A percentile compares a stretch with the other conserved stretches of the same genome.
phyloP scores from a whole-genome alignment of 2,329 filamentous ascomycete genomes.

The Sporothrix curviconia region DNA sequence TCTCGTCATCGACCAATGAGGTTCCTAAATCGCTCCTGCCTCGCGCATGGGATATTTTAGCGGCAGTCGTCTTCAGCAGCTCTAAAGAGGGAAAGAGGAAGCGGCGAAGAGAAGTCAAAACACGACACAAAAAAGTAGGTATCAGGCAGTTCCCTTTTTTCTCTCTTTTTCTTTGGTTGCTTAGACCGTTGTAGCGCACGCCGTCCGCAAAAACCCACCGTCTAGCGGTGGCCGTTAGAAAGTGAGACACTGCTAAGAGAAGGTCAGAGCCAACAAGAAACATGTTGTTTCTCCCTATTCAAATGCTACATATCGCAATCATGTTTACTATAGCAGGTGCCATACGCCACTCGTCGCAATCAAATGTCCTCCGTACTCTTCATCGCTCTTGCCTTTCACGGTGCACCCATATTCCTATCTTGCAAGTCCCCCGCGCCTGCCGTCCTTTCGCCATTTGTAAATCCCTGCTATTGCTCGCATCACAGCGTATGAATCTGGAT shows the following conservation, averaged over 20 bases:
- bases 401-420: no score
- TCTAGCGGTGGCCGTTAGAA: background rate
- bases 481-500: background rate
- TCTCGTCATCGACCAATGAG: background rate
- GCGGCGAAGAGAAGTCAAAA: background rate
- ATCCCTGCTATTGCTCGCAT: background rate
- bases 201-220: background rate
- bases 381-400: no score
- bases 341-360: no score
- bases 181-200: background rate
- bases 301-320: no score
- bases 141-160: background rate
- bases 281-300: no score
- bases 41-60: background rate
- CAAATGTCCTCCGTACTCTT: no score
- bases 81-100: background rate
- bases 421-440: no score
- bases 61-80: background rate
- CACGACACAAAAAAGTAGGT: background rate
- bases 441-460: no score
- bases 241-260: slow-evolving; percentile 1
- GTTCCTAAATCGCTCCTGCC: background rate
- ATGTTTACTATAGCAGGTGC: no score
- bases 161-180: background rate
- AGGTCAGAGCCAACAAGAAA: background rate